phyloP scores from a whole-genome alignment of 768 basidiomycete genomes.

The Rhodosporidiobolus sp. region DNA sequence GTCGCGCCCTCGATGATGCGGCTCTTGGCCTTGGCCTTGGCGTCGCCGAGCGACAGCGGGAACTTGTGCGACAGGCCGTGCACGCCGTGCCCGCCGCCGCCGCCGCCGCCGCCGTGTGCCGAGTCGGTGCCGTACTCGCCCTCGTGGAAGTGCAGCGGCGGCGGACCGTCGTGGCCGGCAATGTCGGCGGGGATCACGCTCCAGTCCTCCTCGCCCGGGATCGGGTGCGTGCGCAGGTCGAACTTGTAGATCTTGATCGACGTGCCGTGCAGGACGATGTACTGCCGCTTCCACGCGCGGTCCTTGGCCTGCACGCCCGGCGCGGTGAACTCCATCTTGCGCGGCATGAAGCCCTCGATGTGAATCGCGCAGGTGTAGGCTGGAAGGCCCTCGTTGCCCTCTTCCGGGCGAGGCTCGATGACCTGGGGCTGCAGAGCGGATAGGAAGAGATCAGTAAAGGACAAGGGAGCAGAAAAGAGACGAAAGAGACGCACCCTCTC shows the following conservation, averaged over 20 bases:
- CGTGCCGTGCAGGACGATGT: conserved; percentile 92
- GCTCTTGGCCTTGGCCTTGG: conserved; percentile 35
- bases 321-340: conserved; percentile 85
- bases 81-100: neutral
- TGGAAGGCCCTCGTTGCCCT: conserved; percentile 77
- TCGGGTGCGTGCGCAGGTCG: conserved; percentile 47
- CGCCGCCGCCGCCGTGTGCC: neutral
- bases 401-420: conserved; percentile 59
- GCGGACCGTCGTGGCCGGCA: conserved; percentile 27
- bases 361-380: conserved; percentile 76
- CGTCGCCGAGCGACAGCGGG: conserved; percentile 30
- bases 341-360: conserved; percentile 73
- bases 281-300: conserved; percentile 82
- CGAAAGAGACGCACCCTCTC: no score
- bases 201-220: conserved; percentile 40
- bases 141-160: conserved; percentile 37
- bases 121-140: conserved; percentile 34
- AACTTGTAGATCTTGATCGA: conserved; percentile 63
- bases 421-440: conserved; percentile 42
- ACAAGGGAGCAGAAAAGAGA: no score
- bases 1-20: conserved; percentile 29
- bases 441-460: no score
- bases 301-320: conserved; percentile 86
- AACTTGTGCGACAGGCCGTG: conserved; percentile 3
- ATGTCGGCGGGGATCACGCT: conserved; percentile 15